A percentile compares a stretch with the other conserved stretches of the same genome.
Conservation (phyloP, 805 yeast genomes). For the Metschnikowia continentalis region DNA sequence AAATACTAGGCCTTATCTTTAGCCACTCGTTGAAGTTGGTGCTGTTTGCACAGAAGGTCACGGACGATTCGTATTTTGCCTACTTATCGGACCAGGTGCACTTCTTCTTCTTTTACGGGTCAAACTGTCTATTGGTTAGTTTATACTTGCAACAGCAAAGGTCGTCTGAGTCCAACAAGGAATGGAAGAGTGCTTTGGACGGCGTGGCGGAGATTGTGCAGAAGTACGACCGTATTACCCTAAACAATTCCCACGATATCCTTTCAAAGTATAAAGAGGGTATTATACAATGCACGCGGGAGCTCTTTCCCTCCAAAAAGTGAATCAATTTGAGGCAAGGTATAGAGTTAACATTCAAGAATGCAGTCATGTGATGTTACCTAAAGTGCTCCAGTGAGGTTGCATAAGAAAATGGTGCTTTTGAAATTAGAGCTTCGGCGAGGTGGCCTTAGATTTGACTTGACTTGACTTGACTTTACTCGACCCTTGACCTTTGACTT, state of each 20-base stretch:
- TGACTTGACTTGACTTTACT: too few relatives aligned
- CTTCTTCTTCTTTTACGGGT: conserved; percentile 44
- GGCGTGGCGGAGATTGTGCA: conserved; percentile 22
- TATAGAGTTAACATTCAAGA: conserved; percentile 37
- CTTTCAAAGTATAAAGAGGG: conserved; percentile 28
- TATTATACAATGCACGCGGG: conserved; percentile 7
- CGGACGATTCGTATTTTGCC: conserved; percentile 56
- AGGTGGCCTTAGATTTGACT: too few relatives aligned
- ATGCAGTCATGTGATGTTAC: too few relatives aligned
- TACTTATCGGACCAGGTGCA: conserved; percentile 70
- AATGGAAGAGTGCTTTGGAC: conserved; percentile 7
- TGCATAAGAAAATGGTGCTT: too few relatives aligned
- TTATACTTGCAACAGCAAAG: conserved; percentile 10
- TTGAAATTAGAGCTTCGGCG: too few relatives aligned
- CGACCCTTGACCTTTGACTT: too few relatives aligned
- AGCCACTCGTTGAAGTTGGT: conserved; percentile 42
- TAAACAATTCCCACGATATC: conserved; percentile 26
- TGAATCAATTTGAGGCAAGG: conserved; percentile 31
- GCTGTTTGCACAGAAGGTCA: conserved; percentile 36
- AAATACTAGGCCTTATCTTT: conserved; percentile 31
- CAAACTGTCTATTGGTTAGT: conserved; percentile 32
- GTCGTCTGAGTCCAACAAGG: neutral
- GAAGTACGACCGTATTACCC: conserved; percentile 28
- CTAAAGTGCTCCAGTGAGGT: too few relatives aligned
- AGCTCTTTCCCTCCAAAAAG: conserved; percentile 8